phyloP scores from a whole-genome alignment of 208 protist genomes.

The Trypanosoma boissoni region DNA sequence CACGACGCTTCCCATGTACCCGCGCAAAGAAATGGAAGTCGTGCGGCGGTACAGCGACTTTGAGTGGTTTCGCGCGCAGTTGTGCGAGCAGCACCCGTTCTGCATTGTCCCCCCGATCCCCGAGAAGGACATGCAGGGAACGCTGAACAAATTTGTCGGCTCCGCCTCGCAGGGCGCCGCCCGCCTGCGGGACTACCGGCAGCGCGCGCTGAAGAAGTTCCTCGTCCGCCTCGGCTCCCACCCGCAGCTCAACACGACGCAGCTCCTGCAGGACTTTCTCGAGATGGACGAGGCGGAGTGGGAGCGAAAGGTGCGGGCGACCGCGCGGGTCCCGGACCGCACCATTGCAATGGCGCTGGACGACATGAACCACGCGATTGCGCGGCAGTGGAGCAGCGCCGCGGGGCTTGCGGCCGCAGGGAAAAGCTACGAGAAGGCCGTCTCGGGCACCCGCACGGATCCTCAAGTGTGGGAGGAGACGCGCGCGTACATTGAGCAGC shows the following conservation, averaged over 20 bases:
- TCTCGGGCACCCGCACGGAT: slow-evolving; percentile 16
- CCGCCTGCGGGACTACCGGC: slow-evolving; percentile 70
- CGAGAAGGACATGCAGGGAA: slow-evolving; percentile 82
- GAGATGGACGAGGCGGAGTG: slow-evolving; percentile 70
- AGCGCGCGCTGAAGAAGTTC: slow-evolving; percentile 70
- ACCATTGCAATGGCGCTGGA: slow-evolving; percentile 18
- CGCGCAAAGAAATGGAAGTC: slow-evolving; percentile 28
- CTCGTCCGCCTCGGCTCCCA: slow-evolving; percentile 74
- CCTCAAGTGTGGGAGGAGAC: slow-evolving; percentile 32
- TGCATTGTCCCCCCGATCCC: slow-evolving; percentile 88
- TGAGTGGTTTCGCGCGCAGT: slow-evolving; percentile 64
- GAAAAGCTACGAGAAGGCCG: slow-evolving; percentile 4
- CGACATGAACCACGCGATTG: slow-evolving; percentile 21
- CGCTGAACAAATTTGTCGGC: slow-evolving; percentile 47
- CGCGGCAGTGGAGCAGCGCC: slow-evolving; percentile 21
- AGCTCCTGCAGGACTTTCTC: slow-evolving; percentile 71
- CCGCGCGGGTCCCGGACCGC: slow-evolving; percentile 27
- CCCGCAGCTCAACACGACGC: slow-evolving; percentile 45
- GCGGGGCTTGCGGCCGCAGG: not conserved
- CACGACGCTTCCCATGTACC: slow-evolving; percentile 31
- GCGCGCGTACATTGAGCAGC: slow-evolving; percentile 32
- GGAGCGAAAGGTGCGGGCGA: slow-evolving; percentile 46
- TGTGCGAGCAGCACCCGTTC: slow-evolving; percentile 61
- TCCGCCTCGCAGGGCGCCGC: slow-evolving; percentile 18
- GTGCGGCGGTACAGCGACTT: slow-evolving; percentile 90